Conservation (phyloP, 1,284 basidiomycete species). For the Microbotryomycetes sp. region DNA sequence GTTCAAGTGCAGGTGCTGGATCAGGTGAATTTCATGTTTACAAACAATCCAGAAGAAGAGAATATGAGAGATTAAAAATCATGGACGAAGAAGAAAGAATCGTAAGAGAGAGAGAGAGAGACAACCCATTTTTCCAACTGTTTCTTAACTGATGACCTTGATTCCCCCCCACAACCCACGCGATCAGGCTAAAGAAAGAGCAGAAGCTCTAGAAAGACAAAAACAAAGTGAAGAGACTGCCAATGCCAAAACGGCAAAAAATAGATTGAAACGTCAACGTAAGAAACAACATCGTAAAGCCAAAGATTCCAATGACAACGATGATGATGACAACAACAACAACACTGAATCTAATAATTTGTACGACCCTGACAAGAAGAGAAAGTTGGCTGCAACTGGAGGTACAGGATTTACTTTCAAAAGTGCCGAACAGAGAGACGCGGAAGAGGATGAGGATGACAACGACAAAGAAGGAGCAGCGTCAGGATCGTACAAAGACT, state of each 20-base stretch:
- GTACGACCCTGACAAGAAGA: slow-evolving; percentile 23
- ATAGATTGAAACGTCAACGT: slow-evolving; percentile 81
- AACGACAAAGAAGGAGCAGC: slow-evolving; percentile 1
- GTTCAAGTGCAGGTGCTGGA: slow-evolving; percentile 81
- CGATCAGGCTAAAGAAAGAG: slow-evolving; percentile 56
- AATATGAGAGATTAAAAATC: slow-evolving; percentile 87
- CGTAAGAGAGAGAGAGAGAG: slow-evolving; percentile 48
- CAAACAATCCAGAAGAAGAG: slow-evolving; percentile 85
- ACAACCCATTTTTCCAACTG: slow-evolving; percentile 7
- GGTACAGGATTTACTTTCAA: slow-evolving; percentile 29
- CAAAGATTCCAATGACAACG: slow-evolving; percentile 3
- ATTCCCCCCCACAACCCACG: not conserved
- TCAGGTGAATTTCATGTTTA: slow-evolving; percentile 98
- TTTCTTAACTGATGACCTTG: not conserved
- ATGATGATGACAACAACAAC: not conserved
- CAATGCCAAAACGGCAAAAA: slow-evolving; percentile 84
- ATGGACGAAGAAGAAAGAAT: slow-evolving; percentile 76
- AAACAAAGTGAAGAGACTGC: slow-evolving; percentile 58
- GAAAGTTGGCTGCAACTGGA: slow-evolving; percentile 22
- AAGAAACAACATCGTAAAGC: slow-evolving; percentile 56
- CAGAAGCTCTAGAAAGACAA: slow-evolving; percentile 62
- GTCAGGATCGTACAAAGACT: not conserved
- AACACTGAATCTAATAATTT: too few relatives aligned
- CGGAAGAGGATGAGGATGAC: slow-evolving; percentile 6
- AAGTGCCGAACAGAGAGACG: slow-evolving; percentile 22